These are phyloP conservation scores for Dothideomycetes sp. DNA, from an alignment of 2,329 filamentous ascomycete species.

Conservation along the genomic window DNA sequence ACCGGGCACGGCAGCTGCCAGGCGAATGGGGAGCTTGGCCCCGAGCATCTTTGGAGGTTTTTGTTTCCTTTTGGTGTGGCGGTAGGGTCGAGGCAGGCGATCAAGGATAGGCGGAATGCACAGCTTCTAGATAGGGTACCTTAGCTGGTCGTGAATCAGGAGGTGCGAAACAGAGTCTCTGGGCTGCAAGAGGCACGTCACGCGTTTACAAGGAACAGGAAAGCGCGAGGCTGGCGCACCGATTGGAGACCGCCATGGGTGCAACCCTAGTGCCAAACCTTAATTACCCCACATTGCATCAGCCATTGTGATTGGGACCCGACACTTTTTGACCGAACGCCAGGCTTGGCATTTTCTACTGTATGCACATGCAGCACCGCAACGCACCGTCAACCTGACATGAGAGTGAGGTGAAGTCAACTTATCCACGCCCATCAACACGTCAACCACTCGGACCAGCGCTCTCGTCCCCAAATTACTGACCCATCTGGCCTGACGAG, in stretches of 20 bases:
- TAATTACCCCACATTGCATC: background rate
- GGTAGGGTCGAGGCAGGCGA: background rate
- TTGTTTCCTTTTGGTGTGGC: background rate
- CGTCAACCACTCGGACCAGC: background rate
- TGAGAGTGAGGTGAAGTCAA: no score
- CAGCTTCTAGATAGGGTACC: background rate
- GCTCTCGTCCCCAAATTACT: background rate
- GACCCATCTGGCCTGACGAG: background rate
- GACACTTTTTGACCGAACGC: background rate
- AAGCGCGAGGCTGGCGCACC: background rate
- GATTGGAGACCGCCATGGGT: no score
- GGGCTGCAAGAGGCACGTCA: background rate
- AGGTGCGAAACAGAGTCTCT: background rate
- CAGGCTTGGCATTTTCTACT: background rate
- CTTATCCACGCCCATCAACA: background rate
- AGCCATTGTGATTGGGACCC: background rate
- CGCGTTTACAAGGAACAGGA: background rate
- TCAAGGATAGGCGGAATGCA: background rate
- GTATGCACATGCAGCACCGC: background rate
- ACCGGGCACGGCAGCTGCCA: constrained; percentile 3
- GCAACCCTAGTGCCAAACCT: background rate
- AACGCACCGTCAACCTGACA: no score
- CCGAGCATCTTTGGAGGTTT: constrained; percentile 7
- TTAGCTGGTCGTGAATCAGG: background rate
- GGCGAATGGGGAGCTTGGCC: constrained; percentile 8